Evolutionary conservation across 1,139 yeast species (phyloP).

Genomic region (Geotrichum klebahnii): DNA sequence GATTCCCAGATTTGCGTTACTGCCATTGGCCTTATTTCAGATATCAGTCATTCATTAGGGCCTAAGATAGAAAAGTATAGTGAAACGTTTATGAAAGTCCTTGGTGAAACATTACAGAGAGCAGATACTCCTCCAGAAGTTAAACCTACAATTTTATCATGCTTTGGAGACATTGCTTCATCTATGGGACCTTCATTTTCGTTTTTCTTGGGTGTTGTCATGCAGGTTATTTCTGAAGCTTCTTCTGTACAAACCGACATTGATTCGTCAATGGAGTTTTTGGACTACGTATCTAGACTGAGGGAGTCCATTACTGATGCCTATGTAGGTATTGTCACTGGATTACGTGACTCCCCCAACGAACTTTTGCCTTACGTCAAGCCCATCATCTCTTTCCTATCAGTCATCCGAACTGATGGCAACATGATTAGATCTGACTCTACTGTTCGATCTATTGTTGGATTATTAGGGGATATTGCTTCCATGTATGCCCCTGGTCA

Average conservation of each 20-base stretch:
- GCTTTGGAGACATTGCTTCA: constrained; percentile 93
- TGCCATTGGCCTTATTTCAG: constrained; percentile 95
- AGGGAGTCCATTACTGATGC: constrained; percentile 90
- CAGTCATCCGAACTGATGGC: constrained; percentile 56
- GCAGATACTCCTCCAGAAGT: constrained; percentile 69
- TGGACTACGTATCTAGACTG: constrained; percentile 68
- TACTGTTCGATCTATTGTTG: constrained; percentile 74
- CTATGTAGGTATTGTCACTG: constrained; percentile 91
- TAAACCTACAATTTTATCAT: constrained; percentile 85
- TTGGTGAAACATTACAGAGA: constrained; percentile 67
- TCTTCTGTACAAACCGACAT: constrained; percentile 47
- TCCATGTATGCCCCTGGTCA: constrained; percentile 81
- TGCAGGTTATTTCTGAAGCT: constrained; percentile 63
- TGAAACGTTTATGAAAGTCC: constrained; percentile 73
- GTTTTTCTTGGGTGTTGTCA: constrained; percentile 73
- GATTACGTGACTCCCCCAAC: constrained; percentile 66
- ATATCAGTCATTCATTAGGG: constrained; percentile 88
- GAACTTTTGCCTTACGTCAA: constrained; percentile 61
- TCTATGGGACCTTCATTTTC: constrained; percentile 73
- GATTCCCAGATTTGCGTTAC: constrained; percentile 80
- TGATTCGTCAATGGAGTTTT: constrained; percentile 59
- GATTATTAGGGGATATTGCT: constrained; percentile 87
- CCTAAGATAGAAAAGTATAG: constrained; percentile 66
- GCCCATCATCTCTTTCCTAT: constrained; percentile 66
- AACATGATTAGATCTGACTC: constrained; percentile 59